Percentiles rank a stretch among this genome's conserved stretches.
phyloP scores from a whole-genome alignment of 352 stramenopile genomes.

The Aphanomyces invadans region DNA sequence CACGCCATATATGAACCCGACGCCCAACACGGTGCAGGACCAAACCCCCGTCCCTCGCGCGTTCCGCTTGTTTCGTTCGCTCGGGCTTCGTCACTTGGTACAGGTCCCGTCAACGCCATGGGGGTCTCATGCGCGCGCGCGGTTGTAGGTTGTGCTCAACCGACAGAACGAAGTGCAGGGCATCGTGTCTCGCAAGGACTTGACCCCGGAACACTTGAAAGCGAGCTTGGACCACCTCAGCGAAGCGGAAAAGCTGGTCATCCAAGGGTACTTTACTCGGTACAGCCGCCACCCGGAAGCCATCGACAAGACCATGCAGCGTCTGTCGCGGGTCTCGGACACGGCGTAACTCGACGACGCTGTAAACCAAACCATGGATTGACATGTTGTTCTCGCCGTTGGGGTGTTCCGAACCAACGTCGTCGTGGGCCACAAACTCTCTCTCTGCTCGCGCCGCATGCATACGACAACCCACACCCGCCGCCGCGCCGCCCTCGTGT shows the following conservation, averaged over 20 bases:
- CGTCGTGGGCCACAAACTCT: too few relatives aligned
- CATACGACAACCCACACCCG: too few relatives aligned
- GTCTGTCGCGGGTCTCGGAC: constrained; percentile 45
- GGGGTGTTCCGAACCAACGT: too few relatives aligned
- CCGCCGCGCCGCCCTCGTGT: too few relatives aligned
- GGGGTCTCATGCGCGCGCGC: too few relatives aligned
- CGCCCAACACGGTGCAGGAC: constrained; percentile 93
- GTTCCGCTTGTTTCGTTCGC: constrained; percentile 95
- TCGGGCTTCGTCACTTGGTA: constrained; percentile 93
- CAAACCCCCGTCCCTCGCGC: constrained; percentile 89
- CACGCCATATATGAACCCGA: constrained; percentile 96
- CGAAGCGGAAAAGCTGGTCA: constrained; percentile 71
- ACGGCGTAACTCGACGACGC: constrained; percentile 75
- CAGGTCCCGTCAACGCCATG: too few relatives aligned
- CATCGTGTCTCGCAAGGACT: constrained; percentile 81
- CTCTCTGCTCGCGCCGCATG: too few relatives aligned
- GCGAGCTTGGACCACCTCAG: constrained; percentile 65
- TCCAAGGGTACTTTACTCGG: constrained; percentile 79
- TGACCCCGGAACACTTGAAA: constrained; percentile 78
- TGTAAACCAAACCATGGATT: too few relatives aligned
- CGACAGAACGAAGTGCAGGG: constrained; percentile 82
- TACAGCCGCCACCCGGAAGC: constrained; percentile 67
- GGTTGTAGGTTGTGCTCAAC: constrained; percentile 74
- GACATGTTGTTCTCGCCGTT: too few relatives aligned
- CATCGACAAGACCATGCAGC: constrained; percentile 74